Conservation (phyloP, 345 rosid species). For the Lenwebbia sp. region DNA sequence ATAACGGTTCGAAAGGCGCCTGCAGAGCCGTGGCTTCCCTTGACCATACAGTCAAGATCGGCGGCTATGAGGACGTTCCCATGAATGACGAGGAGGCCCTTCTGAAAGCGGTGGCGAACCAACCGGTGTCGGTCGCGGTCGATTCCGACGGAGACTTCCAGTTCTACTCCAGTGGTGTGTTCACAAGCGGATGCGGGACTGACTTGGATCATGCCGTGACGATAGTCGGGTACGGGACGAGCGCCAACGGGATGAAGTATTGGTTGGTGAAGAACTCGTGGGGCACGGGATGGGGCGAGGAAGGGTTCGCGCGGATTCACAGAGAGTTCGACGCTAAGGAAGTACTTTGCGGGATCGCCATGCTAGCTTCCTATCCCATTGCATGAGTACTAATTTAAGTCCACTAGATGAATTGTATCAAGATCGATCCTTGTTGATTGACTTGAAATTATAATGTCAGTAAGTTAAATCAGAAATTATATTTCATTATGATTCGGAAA, state of each 20-base stretch:
- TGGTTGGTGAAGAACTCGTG: slow-evolving; percentile 64
- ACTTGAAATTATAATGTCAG: not conserved
- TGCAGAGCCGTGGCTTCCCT: slow-evolving; percentile 15
- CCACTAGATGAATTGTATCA: not conserved
- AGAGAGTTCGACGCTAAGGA: slow-evolving; percentile 14
- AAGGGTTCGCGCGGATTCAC: slow-evolving; percentile 41
- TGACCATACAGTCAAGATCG: slow-evolving; percentile 12
- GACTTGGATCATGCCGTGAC: slow-evolving; percentile 37
- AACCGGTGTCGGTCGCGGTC: slow-evolving; percentile 46
- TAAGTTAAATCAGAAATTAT: not conserved
- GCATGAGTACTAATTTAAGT: not conserved
- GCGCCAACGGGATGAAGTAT: slow-evolving; percentile 15
- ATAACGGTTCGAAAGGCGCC: slow-evolving; percentile 17
- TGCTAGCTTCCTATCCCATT: slow-evolving; percentile 39
- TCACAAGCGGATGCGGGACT: slow-evolving; percentile 25
- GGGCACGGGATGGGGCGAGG: slow-evolving; percentile 56
- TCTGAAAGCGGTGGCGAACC: slow-evolving; percentile 44
- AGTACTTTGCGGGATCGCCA: slow-evolving; percentile 59
- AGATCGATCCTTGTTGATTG: not conserved
- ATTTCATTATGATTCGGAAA: not conserved
- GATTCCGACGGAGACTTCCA: slow-evolving; percentile 35
- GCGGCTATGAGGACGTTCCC: slow-evolving; percentile 37
- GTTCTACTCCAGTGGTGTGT: slow-evolving; percentile 39
- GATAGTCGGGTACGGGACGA: slow-evolving; percentile 38
- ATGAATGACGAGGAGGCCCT: slow-evolving; percentile 32